These are phyloP conservation scores for Nidularia pulvinata DNA, from an alignment of 768 basidiomycete species.

Conservation along the genomic window DNA sequence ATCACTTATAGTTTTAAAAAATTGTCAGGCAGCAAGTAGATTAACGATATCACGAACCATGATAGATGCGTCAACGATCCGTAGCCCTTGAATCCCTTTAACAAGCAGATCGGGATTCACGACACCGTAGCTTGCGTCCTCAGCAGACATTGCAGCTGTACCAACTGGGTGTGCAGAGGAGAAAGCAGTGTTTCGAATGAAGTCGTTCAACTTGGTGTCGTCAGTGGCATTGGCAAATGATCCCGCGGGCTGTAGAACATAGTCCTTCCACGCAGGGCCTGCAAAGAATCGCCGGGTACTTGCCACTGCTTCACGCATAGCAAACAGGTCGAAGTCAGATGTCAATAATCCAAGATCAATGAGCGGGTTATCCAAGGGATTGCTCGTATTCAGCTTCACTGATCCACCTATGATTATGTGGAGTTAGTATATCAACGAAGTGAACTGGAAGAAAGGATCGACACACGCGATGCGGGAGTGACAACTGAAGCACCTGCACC, in stretches of 20 bases:
- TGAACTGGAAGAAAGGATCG: neutral
- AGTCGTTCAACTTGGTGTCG: conserved; percentile 8
- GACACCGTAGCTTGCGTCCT: conserved; percentile 14
- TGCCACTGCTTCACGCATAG: conserved; percentile 18
- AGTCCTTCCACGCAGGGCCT: conserved; percentile 23
- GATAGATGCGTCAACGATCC: conserved; percentile 28
- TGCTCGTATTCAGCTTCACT: neutral
- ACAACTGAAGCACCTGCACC: neutral
- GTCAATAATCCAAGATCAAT: conserved; percentile 9
- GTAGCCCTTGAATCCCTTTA: conserved; percentile 18
- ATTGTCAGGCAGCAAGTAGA: neutral
- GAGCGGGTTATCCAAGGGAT: neutral
- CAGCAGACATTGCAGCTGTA: conserved; percentile 17
- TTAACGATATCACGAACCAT: conserved; percentile 9
- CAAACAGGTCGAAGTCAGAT: conserved; percentile 23
- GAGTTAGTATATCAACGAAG: neutral
- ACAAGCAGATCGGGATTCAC: conserved; percentile 22
- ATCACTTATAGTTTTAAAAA: neutral
- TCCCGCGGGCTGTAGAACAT: conserved; percentile 17
- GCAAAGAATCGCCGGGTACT: conserved; percentile 16
- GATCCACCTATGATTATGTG: neutral
- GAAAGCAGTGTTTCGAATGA: conserved; percentile 5
- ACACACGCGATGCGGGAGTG: neutral
- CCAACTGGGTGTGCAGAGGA: conserved; percentile 19
- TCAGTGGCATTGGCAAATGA: conserved; percentile 12